A percentile compares a stretch with the other conserved stretches of the same genome.
phyloP scores from a whole-genome alignment of 225 moss, liverwort and hornwort species.

The Neckera pumila region DNA sequence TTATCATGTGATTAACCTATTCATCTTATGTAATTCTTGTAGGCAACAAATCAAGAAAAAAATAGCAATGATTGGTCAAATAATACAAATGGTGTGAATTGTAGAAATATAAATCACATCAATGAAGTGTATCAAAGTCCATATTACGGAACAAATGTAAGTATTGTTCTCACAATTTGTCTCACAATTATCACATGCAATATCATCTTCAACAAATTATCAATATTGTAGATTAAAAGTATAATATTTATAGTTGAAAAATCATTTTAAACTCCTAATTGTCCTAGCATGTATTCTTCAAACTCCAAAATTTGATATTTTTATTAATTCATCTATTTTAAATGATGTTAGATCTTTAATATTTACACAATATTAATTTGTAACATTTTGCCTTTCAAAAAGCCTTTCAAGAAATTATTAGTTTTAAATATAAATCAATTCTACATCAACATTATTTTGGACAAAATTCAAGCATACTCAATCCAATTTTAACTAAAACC shows the following conservation, averaged over 20 bases:
- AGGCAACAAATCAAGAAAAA: not conserved
- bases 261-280: not conserved
- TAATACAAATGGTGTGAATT: not conserved
- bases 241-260: not conserved
- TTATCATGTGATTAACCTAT: not conserved
- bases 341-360: not conserved
- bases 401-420: not conserved
- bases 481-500: not conserved
- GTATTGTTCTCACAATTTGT: not conserved
- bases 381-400: not conserved
- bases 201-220: not conserved
- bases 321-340: too few relatives aligned
- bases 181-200: not conserved
- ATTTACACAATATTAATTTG: not conserved
- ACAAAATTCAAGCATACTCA: not conserved
- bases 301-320: not conserved
- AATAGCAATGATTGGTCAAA: too few relatives aligned
- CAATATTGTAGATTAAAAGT: not conserved
- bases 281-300: not conserved
- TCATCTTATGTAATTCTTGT: not conserved
- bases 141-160: not conserved
- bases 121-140: not conserved
- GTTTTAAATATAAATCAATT: not conserved
- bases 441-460: accelerated
- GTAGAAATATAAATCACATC: not conserved